These are phyloP conservation scores for Dioszegia aurantiaca DNA, from an alignment of 768 basidiomycete species.

Conservation along the genomic window DNA sequence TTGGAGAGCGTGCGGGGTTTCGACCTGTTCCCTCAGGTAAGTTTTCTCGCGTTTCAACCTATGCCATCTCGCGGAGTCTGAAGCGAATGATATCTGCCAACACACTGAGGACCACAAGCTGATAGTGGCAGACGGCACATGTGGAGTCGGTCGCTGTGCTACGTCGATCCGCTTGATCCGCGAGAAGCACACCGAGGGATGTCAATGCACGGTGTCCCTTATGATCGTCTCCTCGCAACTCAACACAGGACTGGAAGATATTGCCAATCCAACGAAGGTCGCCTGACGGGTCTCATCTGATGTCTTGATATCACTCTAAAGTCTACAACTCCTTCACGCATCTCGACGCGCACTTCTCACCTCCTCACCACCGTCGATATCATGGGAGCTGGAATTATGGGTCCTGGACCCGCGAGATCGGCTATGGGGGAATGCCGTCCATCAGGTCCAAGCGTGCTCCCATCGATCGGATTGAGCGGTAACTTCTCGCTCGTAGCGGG, in stretches of 20 bases:
- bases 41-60: slow-evolving; percentile 75
- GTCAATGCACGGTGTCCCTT: no score
- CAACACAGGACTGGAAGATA: no score
- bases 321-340: not conserved
- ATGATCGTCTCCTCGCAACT: no score
- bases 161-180: not conserved
- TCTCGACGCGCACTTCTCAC: no score
- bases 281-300: no score
- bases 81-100: not conserved
- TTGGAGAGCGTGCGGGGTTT: slow-evolving; percentile 83
- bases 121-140: slow-evolving; percentile 65
- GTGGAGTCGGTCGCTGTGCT: slow-evolving; percentile 53
- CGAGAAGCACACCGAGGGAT: no score
- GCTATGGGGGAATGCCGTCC: not conserved
- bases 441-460: not conserved
- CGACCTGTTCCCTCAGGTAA: slow-evolving; percentile 83
- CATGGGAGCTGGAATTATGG: not conserved
- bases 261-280: no score
- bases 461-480: not conserved
- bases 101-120: not conserved
- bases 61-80: slow-evolving; percentile 68
- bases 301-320: no score
- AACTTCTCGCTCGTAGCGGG: not conserved
- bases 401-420: not conserved
- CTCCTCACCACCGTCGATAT: no score